Evolutionary conservation across 2,329 filamentous ascomycete genomes (phyloP).

Genomic region (Calonectria honghensis): DNA sequence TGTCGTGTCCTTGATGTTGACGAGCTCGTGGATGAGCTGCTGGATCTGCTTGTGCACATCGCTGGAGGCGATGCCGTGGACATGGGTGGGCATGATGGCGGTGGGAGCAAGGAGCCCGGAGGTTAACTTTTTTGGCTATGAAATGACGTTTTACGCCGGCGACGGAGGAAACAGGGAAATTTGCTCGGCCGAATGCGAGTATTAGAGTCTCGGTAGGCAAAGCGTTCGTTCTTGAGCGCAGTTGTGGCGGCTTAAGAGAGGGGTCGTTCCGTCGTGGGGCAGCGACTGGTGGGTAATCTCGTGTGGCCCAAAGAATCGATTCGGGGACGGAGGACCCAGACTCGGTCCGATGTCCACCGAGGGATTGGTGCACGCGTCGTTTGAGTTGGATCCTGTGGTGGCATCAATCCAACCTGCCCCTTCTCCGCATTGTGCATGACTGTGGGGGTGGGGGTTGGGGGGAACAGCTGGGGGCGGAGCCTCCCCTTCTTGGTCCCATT

Average conservation of each 20-base stretch:
- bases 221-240: constrained; percentile 25
- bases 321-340: constrained; percentile 28
- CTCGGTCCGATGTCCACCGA: constrained; percentile 40
- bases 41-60: constrained; percentile 75
- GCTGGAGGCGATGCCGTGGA: constrained; percentile 67
- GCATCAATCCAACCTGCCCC: not conserved
- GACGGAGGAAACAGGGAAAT: not conserved
- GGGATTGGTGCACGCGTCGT: not conserved
- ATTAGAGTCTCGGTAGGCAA: constrained; percentile 8
- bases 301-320: constrained; percentile 16
- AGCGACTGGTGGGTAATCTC: constrained; percentile 38
- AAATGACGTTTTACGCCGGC: not conserved
- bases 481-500: not conserved
- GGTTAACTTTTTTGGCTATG: not conserved
- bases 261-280: constrained; percentile 27
- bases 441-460: constrained; percentile 41
- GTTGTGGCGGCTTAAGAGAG: constrained; percentile 31
- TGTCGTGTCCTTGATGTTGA: constrained; percentile 85
- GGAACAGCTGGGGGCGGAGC: not conserved
- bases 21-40: constrained; percentile 81
- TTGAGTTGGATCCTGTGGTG: not conserved
- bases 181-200: constrained; percentile 22
- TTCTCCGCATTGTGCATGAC: constrained; percentile 30
- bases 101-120: not conserved
- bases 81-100: constrained; percentile 56